Conservation (phyloP, 2,329 filamentous ascomycete genomes). For the Trichoderma koningiopsis region DNA sequence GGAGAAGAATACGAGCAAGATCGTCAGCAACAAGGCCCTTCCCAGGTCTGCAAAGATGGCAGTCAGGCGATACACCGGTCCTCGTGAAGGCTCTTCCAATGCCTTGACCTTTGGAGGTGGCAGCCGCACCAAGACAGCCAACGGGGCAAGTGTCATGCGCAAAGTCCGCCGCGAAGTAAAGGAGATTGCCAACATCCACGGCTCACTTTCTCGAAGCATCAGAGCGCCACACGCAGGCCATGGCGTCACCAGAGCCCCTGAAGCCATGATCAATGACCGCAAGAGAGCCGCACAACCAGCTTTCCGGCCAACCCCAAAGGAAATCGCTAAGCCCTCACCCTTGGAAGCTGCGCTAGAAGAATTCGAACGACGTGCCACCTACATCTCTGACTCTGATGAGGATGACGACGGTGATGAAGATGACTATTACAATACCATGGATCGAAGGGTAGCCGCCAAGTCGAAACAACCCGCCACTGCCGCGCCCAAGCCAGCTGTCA, state of each 20-base stretch:
- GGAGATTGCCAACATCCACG: slow-evolving; percentile 53
- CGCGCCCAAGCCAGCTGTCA: slow-evolving; percentile 20
- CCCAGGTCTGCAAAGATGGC: slow-evolving; percentile 46
- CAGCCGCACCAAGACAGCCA: slow-evolving; percentile 54
- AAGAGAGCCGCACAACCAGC: slow-evolving; percentile 47
- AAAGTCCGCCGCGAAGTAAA: slow-evolving; percentile 59
- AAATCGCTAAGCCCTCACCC: slow-evolving; percentile 27
- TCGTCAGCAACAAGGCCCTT: slow-evolving; percentile 55
- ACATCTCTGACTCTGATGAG: slow-evolving; percentile 46
- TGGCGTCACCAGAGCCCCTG: slow-evolving; percentile 53
- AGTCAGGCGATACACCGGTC: slow-evolving; percentile 34
- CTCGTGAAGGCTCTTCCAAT: slow-evolving; percentile 36
- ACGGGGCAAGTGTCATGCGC: slow-evolving; percentile 56
- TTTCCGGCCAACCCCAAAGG: slow-evolving; percentile 34
- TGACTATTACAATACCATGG: neutral
- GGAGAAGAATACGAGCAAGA: slow-evolving; percentile 57
- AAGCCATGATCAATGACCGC: slow-evolving; percentile 56
- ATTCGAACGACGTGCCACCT: slow-evolving; percentile 42
- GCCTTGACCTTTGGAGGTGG: slow-evolving; percentile 50
- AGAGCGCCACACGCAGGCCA: slow-evolving; percentile 36
- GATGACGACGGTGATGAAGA: slow-evolving; percentile 36
- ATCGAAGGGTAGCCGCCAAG: neutral
- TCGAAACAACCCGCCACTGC: slow-evolving; percentile 14
- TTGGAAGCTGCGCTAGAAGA: slow-evolving; percentile 36
- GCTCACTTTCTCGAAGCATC: slow-evolving; percentile 45